Conservation (phyloP, 192 early-diverging fungal species). For the Chytriomyces hyalinus region DNA sequence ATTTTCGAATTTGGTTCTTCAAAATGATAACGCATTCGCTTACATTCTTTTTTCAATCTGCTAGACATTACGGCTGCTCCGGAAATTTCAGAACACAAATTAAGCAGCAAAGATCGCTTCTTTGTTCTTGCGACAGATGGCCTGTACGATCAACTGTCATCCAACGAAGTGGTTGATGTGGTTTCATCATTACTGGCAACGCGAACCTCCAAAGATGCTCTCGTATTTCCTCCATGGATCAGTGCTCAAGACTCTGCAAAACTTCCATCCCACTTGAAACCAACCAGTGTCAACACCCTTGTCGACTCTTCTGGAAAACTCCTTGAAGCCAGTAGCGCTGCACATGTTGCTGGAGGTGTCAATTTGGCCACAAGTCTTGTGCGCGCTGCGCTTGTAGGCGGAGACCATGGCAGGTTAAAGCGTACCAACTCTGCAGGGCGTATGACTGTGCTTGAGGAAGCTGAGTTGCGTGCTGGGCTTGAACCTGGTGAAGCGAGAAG, state of each 20-base stretch:
- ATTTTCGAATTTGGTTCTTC: slow-evolving; percentile 8
- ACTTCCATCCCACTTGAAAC: neutral
- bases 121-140: slow-evolving; percentile 61
- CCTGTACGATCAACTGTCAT: slow-evolving; percentile 52
- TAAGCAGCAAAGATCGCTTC: slow-evolving; percentile 48
- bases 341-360: slow-evolving; percentile 8
- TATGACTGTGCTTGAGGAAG: slow-evolving; percentile 9
- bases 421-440: neutral
- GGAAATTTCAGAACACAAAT: slow-evolving; percentile 47
- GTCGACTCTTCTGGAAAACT: slow-evolving; percentile 3
- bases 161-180: slow-evolving; percentile 43
- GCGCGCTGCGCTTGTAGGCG: slow-evolving; percentile 18
- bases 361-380: slow-evolving; percentile 29
- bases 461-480: slow-evolving; percentile 24
- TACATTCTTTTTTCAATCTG: slow-evolving; percentile 41
- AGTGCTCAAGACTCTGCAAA: neutral
- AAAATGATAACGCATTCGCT: neutral
- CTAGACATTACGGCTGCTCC: slow-evolving; percentile 60
- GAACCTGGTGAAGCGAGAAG: slow-evolving; percentile 17
- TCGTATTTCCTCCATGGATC: slow-evolving; percentile 18
- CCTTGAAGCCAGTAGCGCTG: neutral
- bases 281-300: neutral
- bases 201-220: neutral
- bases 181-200: slow-evolving; percentile 14
- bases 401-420: neutral